These are phyloP conservation scores for Penicillium canescens DNA, from an alignment of 495 filamentous ascomycete genomes.

Conservation along the genomic window DNA sequence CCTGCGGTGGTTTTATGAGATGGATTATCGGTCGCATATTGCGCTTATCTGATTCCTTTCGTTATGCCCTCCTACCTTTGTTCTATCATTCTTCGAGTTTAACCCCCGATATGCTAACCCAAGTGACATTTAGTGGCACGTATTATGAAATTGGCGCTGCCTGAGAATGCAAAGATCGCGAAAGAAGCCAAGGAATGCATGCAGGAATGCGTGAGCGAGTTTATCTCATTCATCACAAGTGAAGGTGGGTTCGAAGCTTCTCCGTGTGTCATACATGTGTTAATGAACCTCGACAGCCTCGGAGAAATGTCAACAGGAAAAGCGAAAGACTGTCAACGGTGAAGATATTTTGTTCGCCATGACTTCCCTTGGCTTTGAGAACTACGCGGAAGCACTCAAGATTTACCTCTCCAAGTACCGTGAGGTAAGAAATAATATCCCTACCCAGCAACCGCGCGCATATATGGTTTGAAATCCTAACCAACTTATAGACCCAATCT, in stretches of 20 bases:
- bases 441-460: neutral
- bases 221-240: slow-evolving; percentile 99
- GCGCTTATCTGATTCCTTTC: no score
- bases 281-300: slow-evolving; percentile 63
- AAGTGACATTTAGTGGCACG: slow-evolving; percentile 90
- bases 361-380: slow-evolving; percentile 98
- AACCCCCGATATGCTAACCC: slow-evolving; percentile 61
- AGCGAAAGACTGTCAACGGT: slow-evolving; percentile 97
- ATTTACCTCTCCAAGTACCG: slow-evolving; percentile 98
- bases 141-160: slow-evolving; percentile 96
- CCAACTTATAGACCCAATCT: slow-evolving; percentile 66
- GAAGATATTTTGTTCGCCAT: slow-evolving; percentile 99
- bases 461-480: slow-evolving; percentile 2
- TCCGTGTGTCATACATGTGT: neutral
- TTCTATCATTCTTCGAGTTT: no score
- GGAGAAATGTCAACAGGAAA: slow-evolving; percentile 99
- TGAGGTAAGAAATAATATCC: slow-evolving; percentile 68
- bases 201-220: slow-evolving; percentile 99
- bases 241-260: slow-evolving; percentile 66
- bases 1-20: no score
- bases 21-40: no score
- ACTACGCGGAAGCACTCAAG: slow-evolving; percentile 96
- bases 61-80: no score
- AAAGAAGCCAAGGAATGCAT: slow-evolving; percentile 99
- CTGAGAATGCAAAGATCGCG: slow-evolving; percentile 98